Base-by-base conservation (phyloP, 2,329 filamentous ascomycete genomes). In the Xylaria sp. region DNA sequence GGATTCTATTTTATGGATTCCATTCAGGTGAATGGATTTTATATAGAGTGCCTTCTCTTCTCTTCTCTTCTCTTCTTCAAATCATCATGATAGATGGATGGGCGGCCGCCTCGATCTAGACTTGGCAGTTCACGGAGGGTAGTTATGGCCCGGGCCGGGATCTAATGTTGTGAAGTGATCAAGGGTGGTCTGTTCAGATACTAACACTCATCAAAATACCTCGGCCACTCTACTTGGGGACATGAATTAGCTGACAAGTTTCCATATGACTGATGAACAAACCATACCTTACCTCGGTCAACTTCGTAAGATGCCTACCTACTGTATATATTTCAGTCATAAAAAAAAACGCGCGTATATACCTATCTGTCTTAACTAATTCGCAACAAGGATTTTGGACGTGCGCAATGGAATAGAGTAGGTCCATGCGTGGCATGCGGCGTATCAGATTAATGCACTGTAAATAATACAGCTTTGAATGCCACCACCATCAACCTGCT, bases 1-100 rank as follows among this genome's bases (percentile, higher is more conserved):
- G 49, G 20, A 25, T 29, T 57, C 13, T 58, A n/a, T 49, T 58
- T 49, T 25, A 29, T 51, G n/a, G 42, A 42, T 60, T 57, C 25
- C 50, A 15, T 47, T n/a, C n/a, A 11, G n/a, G 47, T 2, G 29
- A 47, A 36, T 49, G 27, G 17, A n/a, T 49, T 49, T 31, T 57
- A 42, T 59, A 49, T 33, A 31, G n/a, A 31, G n/a, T 42, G 13
- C 31, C 5, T 59, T 59, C 53, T 33, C 17, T 15, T n/a, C n/a
- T n/a, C n/a, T n/a, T n/a, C n/a, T n/a, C n/a, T 17, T 38, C 36
- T 47, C n/a, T 47, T 36, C 27, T 50, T 60, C 38, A 9, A 38
- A 29, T 47, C 22, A 31, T 25, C 31, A 54, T 42, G 31, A 29
- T 22, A 29, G 51, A 55, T 20, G 51, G 33, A 47, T 20, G 22